Percentiles rank a stretch among this genome's conserved stretches.
These are phyloP conservation scores for Manihot esculenta DNA, from an alignment of 441 rosid species.

Conservation along the genomic window DNA sequence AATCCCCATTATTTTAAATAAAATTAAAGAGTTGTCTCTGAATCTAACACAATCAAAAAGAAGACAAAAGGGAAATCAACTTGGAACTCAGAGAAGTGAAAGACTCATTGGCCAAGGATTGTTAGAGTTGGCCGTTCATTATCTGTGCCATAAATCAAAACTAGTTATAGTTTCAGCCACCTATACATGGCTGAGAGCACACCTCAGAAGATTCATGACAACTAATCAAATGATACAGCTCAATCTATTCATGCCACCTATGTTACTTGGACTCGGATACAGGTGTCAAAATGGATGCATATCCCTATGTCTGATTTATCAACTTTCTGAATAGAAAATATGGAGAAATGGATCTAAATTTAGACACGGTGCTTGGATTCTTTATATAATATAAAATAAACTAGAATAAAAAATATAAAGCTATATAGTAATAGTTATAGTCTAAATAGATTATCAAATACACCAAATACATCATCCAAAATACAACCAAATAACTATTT, in stretches of 20 bases:
- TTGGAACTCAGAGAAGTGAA: not conserved
- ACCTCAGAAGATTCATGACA: not conserved
- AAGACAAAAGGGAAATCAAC: not conserved
- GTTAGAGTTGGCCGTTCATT: not conserved
- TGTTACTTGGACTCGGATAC: too few species aligned
- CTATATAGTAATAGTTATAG: too few species aligned
- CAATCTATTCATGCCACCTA: conserved; percentile 1
- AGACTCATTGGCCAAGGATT: not conserved
- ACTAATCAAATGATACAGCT: not conserved
- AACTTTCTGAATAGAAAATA: too few species aligned
- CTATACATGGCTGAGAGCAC: not conserved
- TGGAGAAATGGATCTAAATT: too few species aligned
- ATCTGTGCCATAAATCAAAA: not conserved
- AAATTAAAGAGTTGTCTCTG: not conserved
- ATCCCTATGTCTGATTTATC: too few species aligned
- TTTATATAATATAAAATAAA: too few species aligned
- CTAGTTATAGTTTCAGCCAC: not conserved
- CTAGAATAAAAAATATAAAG: too few species aligned
- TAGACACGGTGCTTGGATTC: too few species aligned
- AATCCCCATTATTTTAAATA: not conserved
- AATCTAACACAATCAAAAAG: not conserved
- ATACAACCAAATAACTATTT: too few species aligned
- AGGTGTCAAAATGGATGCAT: too few species aligned
- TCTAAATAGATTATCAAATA: too few species aligned
- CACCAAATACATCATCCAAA: too few species aligned